Percentiles rank a stretch among this genome's conserved stretches.
Conservation (phyloP, 148 eudicot species). For the Fagopyrum esculentum region DNA sequence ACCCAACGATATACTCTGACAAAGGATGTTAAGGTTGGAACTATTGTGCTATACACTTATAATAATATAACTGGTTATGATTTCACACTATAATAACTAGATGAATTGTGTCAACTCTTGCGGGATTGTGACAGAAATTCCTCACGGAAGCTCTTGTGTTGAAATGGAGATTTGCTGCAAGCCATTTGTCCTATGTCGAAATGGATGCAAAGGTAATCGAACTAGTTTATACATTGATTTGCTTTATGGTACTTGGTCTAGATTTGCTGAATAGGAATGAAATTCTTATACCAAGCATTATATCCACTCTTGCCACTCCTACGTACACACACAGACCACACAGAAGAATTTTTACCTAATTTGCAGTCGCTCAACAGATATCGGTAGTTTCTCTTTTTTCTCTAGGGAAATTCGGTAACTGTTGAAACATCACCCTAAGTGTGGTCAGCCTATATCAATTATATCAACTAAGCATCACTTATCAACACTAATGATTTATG, state of each 20-base stretch:
- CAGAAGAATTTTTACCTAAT: background rate
- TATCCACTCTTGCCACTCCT: background rate
- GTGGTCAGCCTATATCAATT: background rate
- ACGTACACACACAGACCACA: background rate
- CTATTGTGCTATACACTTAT: background rate
- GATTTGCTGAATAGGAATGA: background rate
- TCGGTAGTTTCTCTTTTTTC: background rate
- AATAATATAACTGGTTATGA: background rate
- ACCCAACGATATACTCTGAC: slow-evolving; percentile 44
- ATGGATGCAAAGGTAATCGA: slow-evolving; percentile 65
- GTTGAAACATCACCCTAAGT: background rate
- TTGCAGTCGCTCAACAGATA: background rate
- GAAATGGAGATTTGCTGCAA: slow-evolving; percentile 64
- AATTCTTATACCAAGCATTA: background rate
- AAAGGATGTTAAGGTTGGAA: slow-evolving; percentile 52
- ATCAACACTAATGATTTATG: no score
- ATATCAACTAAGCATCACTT: background rate
- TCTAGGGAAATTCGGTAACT: background rate
- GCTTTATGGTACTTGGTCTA: background rate
- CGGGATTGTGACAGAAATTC: slow-evolving; percentile 39
- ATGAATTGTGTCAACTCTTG: background rate
- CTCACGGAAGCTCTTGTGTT: slow-evolving; percentile 54
- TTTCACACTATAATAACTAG: background rate
- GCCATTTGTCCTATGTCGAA: slow-evolving; percentile 51
- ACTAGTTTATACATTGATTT: background rate